Evolutionary conservation across 768 basidiomycete species (phyloP).

Genomic region (Piloderma croceum): DNA sequence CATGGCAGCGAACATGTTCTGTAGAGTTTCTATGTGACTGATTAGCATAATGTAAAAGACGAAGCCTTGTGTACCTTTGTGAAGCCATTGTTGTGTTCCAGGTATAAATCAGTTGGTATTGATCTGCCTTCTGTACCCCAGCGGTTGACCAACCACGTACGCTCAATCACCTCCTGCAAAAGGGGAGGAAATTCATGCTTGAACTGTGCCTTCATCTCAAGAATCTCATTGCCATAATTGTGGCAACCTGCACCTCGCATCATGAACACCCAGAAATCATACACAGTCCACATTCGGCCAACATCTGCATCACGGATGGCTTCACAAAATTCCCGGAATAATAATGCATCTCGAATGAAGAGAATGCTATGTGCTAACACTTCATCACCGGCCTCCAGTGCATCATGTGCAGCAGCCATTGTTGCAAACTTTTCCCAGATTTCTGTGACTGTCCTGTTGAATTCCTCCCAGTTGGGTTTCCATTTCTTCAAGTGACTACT

Average conservation of each 20-base stretch:
- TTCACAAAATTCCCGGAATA: slow-evolving; percentile 24
- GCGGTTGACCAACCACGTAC: slow-evolving; percentile 25
- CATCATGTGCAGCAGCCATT: slow-evolving; percentile 5
- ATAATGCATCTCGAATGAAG: slow-evolving; percentile 26
- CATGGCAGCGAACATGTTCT: slow-evolving; percentile 18
- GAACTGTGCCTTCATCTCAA: slow-evolving; percentile 12
- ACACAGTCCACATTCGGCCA: slow-evolving; percentile 21
- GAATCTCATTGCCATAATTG: slow-evolving; percentile 29
- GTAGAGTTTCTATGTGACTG: too few species aligned
- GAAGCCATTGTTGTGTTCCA: slow-evolving; percentile 25
- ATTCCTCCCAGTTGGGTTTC: slow-evolving; percentile 7
- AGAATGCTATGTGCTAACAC: slow-evolving; percentile 17
- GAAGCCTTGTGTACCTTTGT: slow-evolving; percentile 19
- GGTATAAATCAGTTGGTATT: slow-evolving; percentile 25
- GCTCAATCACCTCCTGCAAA: slow-evolving; percentile 14
- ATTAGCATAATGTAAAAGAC: slow-evolving; percentile 8
- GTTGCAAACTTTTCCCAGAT: slow-evolving; percentile 8
- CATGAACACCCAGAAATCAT: slow-evolving; percentile 21
- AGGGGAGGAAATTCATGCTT: slow-evolving; percentile 15
- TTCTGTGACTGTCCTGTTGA: background rate
- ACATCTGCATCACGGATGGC: slow-evolving; percentile 27
- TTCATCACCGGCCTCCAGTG: slow-evolving; percentile 10
- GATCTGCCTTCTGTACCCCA: slow-evolving; percentile 20
- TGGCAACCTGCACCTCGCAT: slow-evolving; percentile 27
- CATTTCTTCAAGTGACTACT: slow-evolving; percentile 9